A percentile compares a stretch with the other conserved stretches of the same genome.
Conservation (phyloP, 2,329 filamentous ascomycete genomes). For the Pseudocercospora fuligena region DNA sequence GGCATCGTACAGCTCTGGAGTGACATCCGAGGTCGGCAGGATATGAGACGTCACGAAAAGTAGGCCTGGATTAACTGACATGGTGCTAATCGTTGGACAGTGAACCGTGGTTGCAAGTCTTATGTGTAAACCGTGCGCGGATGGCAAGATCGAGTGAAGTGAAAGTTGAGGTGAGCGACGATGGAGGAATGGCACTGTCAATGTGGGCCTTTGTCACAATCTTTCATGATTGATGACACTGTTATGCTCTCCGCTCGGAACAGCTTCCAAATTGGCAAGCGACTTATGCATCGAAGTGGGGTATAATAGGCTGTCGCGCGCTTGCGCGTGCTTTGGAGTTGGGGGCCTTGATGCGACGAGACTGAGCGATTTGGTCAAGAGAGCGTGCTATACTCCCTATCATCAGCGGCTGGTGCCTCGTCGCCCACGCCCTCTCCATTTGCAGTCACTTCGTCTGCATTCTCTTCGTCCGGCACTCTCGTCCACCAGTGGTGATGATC, state of each 20-base stretch:
- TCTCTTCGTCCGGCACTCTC: constrained; percentile 9
- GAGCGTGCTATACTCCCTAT: background rate
- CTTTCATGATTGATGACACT: background rate
- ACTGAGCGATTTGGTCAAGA: background rate
- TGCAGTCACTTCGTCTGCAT: background rate
- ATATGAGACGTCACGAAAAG: constrained; percentile 16
- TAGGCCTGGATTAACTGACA: constrained; percentile 12
- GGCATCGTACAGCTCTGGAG: constrained; percentile 15
- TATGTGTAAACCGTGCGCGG: too few relatives aligned
- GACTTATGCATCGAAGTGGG: background rate
- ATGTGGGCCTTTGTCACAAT: background rate
- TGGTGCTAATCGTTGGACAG: background rate
- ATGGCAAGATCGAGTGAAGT: background rate
- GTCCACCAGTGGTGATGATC: constrained; percentile 21
- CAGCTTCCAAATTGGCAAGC: background rate
- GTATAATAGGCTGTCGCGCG: background rate
- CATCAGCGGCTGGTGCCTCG: background rate
- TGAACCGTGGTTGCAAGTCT: background rate
- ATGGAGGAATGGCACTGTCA: background rate
- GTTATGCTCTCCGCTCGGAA: background rate
- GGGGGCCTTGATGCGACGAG: background rate
- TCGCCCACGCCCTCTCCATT: background rate
- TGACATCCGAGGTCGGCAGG: constrained; percentile 5
- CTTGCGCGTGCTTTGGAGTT: background rate
- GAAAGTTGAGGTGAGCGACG: background rate